Conservation (phyloP, 768 basidiomycete genomes). For the Agaricus blazei region DNA sequence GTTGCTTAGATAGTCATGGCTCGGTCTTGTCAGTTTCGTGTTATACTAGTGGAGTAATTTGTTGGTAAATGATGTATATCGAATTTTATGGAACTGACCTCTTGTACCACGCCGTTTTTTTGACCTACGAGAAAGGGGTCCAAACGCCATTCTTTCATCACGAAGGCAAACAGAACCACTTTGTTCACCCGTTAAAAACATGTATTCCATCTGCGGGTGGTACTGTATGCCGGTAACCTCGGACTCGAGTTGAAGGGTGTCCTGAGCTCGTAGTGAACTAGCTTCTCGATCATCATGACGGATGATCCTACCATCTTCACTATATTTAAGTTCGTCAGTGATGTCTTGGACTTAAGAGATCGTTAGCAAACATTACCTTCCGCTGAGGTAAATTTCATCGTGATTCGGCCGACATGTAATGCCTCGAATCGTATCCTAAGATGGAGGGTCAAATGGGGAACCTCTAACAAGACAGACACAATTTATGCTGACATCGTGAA, state of each 20-base stretch:
- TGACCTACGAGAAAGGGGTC: constrained; percentile 37
- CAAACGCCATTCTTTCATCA: constrained; percentile 73
- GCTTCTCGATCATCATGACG: constrained; percentile 53
- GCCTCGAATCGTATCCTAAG: constrained; percentile 60
- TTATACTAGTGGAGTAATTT: constrained; percentile 38
- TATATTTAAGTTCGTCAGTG: constrained; percentile 19
- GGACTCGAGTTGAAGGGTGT: constrained; percentile 43
- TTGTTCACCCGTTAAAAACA: constrained; percentile 63
- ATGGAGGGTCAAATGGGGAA: neutral
- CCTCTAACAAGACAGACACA: neutral
- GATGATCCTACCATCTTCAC: constrained; percentile 67
- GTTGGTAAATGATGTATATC: neutral
- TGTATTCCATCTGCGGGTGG: constrained; percentile 62
- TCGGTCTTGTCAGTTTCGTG: constrained; percentile 37
- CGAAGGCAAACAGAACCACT: constrained; percentile 59
- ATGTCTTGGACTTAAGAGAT: neutral
- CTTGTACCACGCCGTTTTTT: constrained; percentile 50
- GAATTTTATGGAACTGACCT: constrained; percentile 25
- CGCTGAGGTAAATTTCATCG: constrained; percentile 66
- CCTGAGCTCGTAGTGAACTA: constrained; percentile 33
- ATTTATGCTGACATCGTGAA: constrained; percentile 15
- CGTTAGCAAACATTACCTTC: constrained; percentile 43
- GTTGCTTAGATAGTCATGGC: constrained; percentile 35
- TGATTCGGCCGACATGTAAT: constrained; percentile 62
- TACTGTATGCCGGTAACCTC: constrained; percentile 64